Evolutionary conservation across 176 grass and related monocot species (phyloP).

Genomic region (Oryza rufipogon): DNA sequence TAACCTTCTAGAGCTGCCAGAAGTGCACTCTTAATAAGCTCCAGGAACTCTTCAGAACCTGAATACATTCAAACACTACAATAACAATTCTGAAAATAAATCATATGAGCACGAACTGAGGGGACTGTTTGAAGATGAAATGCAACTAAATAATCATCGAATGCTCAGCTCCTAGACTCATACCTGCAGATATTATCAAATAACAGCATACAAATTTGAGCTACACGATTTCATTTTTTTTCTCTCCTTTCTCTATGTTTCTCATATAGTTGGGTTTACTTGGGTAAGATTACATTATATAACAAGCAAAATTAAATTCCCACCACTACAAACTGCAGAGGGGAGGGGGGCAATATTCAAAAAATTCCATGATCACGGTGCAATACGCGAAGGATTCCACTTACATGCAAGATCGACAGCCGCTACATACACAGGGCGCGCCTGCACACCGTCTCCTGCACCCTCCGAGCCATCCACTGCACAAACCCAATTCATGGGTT

Average conservation of each 20-base stretch:
- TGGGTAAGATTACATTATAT: background rate
- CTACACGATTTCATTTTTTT: background rate
- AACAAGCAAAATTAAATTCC: constrained; percentile 11
- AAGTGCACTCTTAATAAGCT: constrained; percentile 88
- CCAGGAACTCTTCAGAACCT: constrained; percentile 98
- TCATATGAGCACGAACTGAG: background rate
- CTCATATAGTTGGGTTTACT: constrained; percentile 14
- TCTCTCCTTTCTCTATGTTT: background rate
- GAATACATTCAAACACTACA: constrained; percentile 23
- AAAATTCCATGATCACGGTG: constrained; percentile 25
- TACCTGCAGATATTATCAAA: background rate
- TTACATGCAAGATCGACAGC: constrained; percentile 94
- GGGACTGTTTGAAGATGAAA: background rate
- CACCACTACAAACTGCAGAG: background rate
- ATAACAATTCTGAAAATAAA: constrained; percentile 12
- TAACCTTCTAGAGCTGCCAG: constrained; percentile 91
- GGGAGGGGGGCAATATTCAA: background rate
- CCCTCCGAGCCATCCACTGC: constrained; percentile 61
- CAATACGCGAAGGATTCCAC: constrained; percentile 17
- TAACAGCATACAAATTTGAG: background rate
- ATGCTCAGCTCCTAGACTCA: background rate
- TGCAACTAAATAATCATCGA: background rate
- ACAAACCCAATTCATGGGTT: constrained; percentile 28
- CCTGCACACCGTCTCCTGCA: constrained; percentile 46
- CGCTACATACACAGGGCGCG: constrained; percentile 92